Evolutionary conservation across 805 yeast species (phyloP).

Genomic region (Ogataea angusta): DNA sequence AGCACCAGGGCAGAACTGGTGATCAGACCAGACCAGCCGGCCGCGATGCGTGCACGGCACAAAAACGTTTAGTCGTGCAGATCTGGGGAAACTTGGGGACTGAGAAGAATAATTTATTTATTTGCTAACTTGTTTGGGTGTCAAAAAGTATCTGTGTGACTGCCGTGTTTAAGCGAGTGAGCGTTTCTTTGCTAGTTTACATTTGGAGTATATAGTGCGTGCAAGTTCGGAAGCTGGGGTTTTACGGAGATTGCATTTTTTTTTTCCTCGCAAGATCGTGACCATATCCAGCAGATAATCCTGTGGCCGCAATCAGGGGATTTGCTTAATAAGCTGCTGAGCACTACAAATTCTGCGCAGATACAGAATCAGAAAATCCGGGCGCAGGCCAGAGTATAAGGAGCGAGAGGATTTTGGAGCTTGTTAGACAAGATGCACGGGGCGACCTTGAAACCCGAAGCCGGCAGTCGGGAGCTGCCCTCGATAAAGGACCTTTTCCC

Average conservation of each 20-base stretch:
- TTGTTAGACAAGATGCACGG: slow-evolving; percentile 2
- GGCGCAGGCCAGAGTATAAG: slow-evolving; percentile 1
- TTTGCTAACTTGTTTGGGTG: background rate
- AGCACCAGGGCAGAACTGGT: background rate
- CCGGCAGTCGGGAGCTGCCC: slow-evolving; percentile 18
- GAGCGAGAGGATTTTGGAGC: background rate
- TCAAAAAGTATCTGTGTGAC: background rate
- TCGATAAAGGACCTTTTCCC: slow-evolving; percentile 26
- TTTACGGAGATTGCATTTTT: background rate
- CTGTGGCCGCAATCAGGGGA: background rate
- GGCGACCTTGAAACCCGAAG: slow-evolving; percentile 5
- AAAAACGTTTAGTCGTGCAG: slow-evolving; percentile 2
- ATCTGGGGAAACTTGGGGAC: slow-evolving; percentile 8
- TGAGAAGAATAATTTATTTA: background rate
- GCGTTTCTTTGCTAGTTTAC: background rate
- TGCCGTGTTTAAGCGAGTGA: background rate
- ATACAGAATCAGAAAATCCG: slow-evolving; percentile 8
- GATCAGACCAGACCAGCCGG: background rate
- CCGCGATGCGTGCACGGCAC: background rate
- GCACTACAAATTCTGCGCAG: background rate
- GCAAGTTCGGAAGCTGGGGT: background rate
- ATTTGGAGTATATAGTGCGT: background rate
- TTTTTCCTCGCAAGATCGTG: background rate
- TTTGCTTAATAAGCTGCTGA: background rate
- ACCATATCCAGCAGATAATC: background rate